phyloP scores from a whole-genome alignment of 148 eudicot genomes.

The Oxyria digyna region DNA sequence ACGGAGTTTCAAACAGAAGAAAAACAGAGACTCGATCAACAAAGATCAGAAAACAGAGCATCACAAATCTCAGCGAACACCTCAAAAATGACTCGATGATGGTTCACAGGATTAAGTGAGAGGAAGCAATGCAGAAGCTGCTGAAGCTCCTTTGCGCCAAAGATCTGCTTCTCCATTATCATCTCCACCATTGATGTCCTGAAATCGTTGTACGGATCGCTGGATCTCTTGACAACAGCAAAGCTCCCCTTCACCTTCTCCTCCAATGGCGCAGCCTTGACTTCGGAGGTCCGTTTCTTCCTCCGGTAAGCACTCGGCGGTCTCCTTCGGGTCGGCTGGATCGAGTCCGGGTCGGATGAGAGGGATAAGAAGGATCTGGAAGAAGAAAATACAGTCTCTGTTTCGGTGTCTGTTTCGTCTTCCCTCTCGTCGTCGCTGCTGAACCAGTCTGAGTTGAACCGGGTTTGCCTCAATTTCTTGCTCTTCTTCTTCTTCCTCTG shows the following conservation, averaged over 20 bases:
- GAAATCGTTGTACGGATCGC: conserved; percentile 67
- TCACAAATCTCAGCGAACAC: conserved; percentile 71
- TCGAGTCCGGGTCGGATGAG: conserved; percentile 27
- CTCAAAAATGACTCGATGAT: conserved; percentile 46
- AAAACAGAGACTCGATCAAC: not conserved
- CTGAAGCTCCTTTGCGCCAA: conserved; percentile 36
- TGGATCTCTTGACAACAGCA: conserved; percentile 62
- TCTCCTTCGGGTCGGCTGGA: conserved; percentile 1
- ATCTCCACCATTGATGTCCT: conserved; percentile 73
- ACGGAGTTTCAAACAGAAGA: not conserved
- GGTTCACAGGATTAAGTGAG: conserved; percentile 46
- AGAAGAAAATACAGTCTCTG: conserved; percentile 34
- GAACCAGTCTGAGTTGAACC: conserved; percentile 21
- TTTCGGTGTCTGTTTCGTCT: conserved; percentile 17
- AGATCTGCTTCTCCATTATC: conserved; percentile 62
- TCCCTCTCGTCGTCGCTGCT: conserved; percentile 43
- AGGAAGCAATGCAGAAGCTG: conserved; percentile 42
- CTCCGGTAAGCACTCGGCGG: conserved; percentile 8
- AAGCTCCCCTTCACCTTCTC: conserved; percentile 42
- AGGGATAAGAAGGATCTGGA: conserved; percentile 45
- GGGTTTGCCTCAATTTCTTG: conserved; percentile 7
- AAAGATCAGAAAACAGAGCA: conserved; percentile 37
- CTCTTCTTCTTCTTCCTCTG: conserved; percentile 15
- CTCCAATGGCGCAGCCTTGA: conserved; percentile 14
- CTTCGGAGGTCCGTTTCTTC: not conserved